These are phyloP conservation scores for Mallotus japonicus DNA, from an alignment of 441 rosid species.

Conservation along the genomic window DNA sequence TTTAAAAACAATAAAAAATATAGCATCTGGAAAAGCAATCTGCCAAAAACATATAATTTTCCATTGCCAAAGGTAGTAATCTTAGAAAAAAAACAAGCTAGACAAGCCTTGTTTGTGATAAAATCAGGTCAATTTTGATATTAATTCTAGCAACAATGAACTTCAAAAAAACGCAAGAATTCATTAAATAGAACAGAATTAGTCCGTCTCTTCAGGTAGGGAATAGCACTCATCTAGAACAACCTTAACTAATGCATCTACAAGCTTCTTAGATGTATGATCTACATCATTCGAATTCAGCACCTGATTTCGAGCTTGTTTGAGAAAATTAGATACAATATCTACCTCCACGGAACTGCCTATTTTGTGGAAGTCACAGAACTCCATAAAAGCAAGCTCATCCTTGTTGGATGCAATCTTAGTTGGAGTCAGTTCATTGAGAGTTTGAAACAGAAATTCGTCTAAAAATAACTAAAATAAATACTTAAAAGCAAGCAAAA, in stretches of 20 bases:
- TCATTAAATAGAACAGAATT: too few relatives aligned
- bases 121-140: not conserved
- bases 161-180: too few relatives aligned
- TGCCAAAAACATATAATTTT: constrained; percentile 39
- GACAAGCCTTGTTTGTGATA: not conserved
- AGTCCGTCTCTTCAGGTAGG: constrained; percentile 32
- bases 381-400: constrained; percentile 7
- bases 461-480: not conserved
- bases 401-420: constrained; percentile 4
- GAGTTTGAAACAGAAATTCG: constrained; percentile 22
- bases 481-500: not conserved
- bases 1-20: too few relatives aligned
- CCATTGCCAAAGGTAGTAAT: not conserved
- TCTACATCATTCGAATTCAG: constrained; percentile 25
- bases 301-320: constrained; percentile 26
- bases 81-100: not conserved
- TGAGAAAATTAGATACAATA: constrained; percentile 20
- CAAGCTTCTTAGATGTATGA: constrained; percentile 28
- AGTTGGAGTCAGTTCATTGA: constrained; percentile 19
- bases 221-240: constrained; percentile 25
- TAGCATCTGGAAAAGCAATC: constrained; percentile 91
- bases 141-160: too few relatives aligned
- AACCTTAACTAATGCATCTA: constrained; percentile 28
- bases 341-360: constrained; percentile 25
- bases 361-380: constrained; percentile 3